Evolutionary conservation across 2,329 filamentous ascomycete genomes (phyloP).

Genomic region (Lachnellula cervina): DNA sequence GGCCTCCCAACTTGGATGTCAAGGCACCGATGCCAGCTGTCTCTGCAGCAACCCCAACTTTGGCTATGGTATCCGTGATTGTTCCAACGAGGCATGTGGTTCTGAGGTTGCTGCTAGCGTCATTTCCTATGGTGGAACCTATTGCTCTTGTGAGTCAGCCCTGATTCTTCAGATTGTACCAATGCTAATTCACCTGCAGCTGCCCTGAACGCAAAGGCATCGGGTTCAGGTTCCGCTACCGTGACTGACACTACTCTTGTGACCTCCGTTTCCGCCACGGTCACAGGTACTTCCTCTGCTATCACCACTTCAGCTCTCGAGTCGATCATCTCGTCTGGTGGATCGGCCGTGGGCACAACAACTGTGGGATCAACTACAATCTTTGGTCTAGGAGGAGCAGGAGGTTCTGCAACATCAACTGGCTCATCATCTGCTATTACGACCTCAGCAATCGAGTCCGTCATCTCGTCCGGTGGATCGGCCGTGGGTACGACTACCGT

Average conservation of each 20-base stretch:
- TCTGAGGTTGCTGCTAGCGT: conserved; percentile 24
- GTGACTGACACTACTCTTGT: conserved; percentile 4
- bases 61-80: conserved; percentile 44
- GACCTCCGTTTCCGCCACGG: conserved; percentile 2
- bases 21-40: conserved; percentile 34
- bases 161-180: neutral
- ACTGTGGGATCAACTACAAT: conserved; percentile 10
- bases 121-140: conserved; percentile 26
- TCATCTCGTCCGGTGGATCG: neutral
- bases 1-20: conserved; percentile 38
- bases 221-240: conserved; percentile 2
- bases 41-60: conserved; percentile 42
- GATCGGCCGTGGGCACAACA: neutral
- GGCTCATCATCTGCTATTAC: conserved; percentile 1
- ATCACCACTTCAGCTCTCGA: neutral
- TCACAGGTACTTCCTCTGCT: conserved; percentile 1
- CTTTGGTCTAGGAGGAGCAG: conserved; percentile 3
- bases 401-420: neutral
- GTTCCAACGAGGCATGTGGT: conserved; percentile 39
- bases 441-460: neutral
- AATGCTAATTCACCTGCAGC: neutral
- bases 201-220: neutral
- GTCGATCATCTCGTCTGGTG: neutral
- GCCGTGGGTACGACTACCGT: conserved; percentile 1
- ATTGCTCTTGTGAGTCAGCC: conserved; percentile 24